Percentiles rank a stretch among this genome's conserved stretches.
phyloP scores from a whole-genome alignment of 2,329 filamentous ascomycete species.

The Cyanodermella asteris region DNA sequence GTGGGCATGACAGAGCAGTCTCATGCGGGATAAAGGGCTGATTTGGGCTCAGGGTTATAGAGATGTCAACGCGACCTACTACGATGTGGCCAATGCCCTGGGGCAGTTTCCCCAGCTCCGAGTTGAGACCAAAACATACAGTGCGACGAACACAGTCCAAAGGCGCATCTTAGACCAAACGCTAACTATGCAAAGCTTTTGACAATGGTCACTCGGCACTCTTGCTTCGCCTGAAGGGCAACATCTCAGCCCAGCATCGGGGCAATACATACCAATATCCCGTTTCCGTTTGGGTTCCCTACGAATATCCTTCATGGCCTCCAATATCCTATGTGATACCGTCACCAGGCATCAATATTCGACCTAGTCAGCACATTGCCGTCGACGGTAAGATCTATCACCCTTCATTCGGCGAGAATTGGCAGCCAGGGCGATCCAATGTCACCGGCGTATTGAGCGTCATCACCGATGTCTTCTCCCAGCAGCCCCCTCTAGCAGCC shows the following conservation, averaged over 20 bases:
- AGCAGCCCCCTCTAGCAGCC: constrained; percentile 82
- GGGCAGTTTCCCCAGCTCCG: constrained; percentile 58
- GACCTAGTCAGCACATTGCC: constrained; percentile 86
- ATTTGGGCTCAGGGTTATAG: constrained; percentile 54
- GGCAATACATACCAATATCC: constrained; percentile 81
- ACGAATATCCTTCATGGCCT: constrained; percentile 66
- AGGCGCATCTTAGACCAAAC: background rate
- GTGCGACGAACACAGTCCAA: constrained; percentile 27
- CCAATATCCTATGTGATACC: constrained; percentile 80
- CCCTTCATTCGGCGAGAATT: constrained; percentile 42
- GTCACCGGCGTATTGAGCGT: constrained; percentile 65
- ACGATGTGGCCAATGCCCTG: constrained; percentile 67
- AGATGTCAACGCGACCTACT: constrained; percentile 81
- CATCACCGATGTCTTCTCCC: constrained; percentile 70
- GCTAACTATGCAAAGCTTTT: constrained; percentile 39
- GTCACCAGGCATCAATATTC: constrained; percentile 67
- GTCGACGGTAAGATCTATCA: constrained; percentile 87
- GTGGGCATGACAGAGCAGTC: constrained; percentile 20
- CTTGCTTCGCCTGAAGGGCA: constrained; percentile 68
- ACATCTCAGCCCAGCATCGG: constrained; percentile 75
- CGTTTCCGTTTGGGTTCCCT: constrained; percentile 78
- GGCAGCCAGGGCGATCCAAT: constrained; percentile 44
- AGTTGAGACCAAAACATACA: constrained; percentile 86
- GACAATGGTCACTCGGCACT: constrained; percentile 72
- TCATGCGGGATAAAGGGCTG: constrained; percentile 4